Conservation (phyloP, 192 early-diverging fungal genomes). For the Linnemannia schmuckeri region DNA sequence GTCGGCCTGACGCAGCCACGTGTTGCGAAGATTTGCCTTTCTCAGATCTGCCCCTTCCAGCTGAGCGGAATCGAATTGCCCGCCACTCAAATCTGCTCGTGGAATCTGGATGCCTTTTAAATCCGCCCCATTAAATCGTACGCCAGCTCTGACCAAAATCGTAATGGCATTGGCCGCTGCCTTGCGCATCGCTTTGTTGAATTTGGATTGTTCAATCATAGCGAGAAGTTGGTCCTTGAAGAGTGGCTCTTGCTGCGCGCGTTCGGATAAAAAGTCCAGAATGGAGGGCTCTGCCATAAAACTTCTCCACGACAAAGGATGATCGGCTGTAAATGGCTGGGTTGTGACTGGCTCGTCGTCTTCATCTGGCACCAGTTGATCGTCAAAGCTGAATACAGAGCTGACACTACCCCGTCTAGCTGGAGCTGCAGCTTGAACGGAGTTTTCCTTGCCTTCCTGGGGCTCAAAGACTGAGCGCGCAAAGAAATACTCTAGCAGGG, state of each 20-base stretch:
- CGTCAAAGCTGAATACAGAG: constrained; percentile 9
- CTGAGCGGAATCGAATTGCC: background rate
- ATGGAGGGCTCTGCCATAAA: constrained; percentile 13
- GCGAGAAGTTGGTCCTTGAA: constrained; percentile 10
- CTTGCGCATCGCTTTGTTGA: constrained; percentile 6
- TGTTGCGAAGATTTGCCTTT: background rate
- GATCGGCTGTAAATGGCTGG: background rate
- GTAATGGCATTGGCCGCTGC: constrained; percentile 35
- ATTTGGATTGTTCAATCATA: constrained; percentile 14
- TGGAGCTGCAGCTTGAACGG: constrained; percentile 8
- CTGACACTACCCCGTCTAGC: background rate
- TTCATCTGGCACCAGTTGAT: background rate
- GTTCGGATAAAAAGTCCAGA: constrained; percentile 17
- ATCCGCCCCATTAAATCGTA: background rate
- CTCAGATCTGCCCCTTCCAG: background rate
- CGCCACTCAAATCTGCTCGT: background rate
- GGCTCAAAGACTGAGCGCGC: constrained; percentile 25
- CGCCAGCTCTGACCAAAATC: constrained; percentile 21
- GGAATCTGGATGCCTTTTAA: background rate
- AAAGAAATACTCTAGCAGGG: constrained; percentile 17
- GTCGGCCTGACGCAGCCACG: background rate
- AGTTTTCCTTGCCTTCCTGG: constrained; percentile 8
- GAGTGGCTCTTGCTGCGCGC: background rate
- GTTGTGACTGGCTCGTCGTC: no score
- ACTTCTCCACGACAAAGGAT: background rate